These are phyloP conservation scores for Cladobotryum mycophilum DNA, from an alignment of 2,329 filamentous ascomycete species.

Conservation along the genomic window DNA sequence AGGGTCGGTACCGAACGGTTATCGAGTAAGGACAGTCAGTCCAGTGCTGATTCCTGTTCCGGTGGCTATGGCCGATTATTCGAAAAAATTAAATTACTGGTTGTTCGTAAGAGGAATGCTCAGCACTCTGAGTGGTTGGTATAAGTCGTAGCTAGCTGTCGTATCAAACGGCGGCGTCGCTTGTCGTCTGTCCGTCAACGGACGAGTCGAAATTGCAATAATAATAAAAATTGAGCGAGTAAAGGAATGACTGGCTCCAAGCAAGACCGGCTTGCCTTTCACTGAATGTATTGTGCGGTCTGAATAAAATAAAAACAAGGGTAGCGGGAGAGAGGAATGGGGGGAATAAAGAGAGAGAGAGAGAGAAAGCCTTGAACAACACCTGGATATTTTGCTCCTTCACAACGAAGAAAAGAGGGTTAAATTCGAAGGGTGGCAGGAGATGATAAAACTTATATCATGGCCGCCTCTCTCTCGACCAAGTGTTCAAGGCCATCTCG, in stretches of 20 bases:
- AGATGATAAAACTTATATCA: slow-evolving; percentile 53
- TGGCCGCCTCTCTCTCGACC: slow-evolving; percentile 40
- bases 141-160: slow-evolving; percentile 18
- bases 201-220: background rate
- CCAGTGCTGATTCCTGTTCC: background rate
- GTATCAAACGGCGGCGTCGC: slow-evolving; percentile 23
- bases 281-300: slow-evolving; percentile 24
- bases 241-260: slow-evolving; percentile 46
- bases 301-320: slow-evolving; percentile 26
- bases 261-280: slow-evolving; percentile 57
- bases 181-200: slow-evolving; percentile 12
- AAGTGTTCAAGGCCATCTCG: slow-evolving; percentile 21
- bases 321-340: slow-evolving; percentile 18
- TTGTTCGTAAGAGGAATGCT: slow-evolving; percentile 18
- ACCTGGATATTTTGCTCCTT: slow-evolving; percentile 45
- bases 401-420: slow-evolving; percentile 34
- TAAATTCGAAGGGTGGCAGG: slow-evolving; percentile 34
- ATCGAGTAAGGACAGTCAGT: slow-evolving; percentile 7
- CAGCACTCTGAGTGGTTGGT: slow-evolving; percentile 20
- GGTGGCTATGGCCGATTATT: slow-evolving; percentile 1
- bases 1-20: slow-evolving; percentile 1
- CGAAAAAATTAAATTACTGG: slow-evolving; percentile 25
- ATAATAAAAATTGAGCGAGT: slow-evolving; percentile 17
- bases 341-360: slow-evolving; percentile 30
- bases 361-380: slow-evolving; percentile 41